Percentiles rank a stretch among this genome's conserved stretches.
These are phyloP conservation scores for Curvularia sp. DNA, from an alignment of 2,329 filamentous ascomycete species.

Conservation along the genomic window DNA sequence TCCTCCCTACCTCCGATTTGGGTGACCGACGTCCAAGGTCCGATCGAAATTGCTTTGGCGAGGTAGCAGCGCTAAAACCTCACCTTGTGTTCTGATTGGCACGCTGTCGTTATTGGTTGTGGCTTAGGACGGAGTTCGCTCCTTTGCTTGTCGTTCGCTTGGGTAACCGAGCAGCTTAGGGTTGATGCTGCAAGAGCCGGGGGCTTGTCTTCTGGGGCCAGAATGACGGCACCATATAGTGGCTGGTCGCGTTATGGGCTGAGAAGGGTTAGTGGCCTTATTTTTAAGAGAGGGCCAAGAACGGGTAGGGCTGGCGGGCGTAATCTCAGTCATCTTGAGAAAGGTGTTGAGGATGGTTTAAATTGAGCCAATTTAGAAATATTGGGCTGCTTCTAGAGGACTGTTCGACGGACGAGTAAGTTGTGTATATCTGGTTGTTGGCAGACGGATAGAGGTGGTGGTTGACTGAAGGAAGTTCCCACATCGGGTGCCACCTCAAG, in stretches of 20 bases:
- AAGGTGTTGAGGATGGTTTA: no score
- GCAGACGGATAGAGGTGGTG: neutral
- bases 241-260: neutral
- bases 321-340: neutral
- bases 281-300: neutral
- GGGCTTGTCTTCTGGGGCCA: neutral
- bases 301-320: neutral
- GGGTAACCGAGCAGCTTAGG: constrained; percentile 2
- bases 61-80: neutral
- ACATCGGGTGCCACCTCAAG: no score
- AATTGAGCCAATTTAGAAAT: neutral
- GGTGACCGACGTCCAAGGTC: neutral
- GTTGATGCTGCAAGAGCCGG: neutral
- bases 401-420: neutral
- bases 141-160: constrained; percentile 10
- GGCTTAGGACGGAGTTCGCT: constrained; percentile 5
- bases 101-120: neutral
- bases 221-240: neutral
- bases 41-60: neutral
- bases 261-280: neutral
- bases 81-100: neutral
- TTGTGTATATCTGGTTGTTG: neutral
- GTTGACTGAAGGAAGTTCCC: no score
- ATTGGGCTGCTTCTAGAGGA: neutral
- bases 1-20: neutral